Evolutionary conservation across 495 filamentous ascomycete genomes (phyloP).

Genomic region (Amorphotheca resinae): DNA sequence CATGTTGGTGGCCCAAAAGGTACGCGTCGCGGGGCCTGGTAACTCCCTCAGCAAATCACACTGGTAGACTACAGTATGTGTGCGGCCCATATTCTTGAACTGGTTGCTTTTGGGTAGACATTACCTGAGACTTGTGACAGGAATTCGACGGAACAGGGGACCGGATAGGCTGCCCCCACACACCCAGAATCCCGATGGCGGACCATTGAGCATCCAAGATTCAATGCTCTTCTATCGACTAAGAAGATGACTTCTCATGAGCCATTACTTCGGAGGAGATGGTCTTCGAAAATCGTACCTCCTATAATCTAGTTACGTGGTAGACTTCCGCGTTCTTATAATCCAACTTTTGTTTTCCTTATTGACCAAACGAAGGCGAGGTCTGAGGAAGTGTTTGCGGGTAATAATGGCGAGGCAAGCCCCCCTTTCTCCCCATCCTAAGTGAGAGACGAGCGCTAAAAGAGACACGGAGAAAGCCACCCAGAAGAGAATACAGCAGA

Average conservation of each 20-base stretch:
- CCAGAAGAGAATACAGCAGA: constrained; percentile 38
- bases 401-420: background rate
- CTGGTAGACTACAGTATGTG: background rate
- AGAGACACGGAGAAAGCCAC: constrained; percentile 19
- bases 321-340: too few relatives aligned
- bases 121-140: background rate
- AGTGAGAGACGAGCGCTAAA: background rate
- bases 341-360: too few relatives aligned
- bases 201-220: background rate
- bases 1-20: too few relatives aligned
- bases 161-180: background rate
- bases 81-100: background rate
- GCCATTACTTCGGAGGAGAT: too few relatives aligned
- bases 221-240: background rate
- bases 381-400: background rate
- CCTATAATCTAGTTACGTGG: too few relatives aligned
- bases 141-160: background rate
- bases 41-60: background rate
- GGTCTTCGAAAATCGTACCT: too few relatives aligned
- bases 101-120: background rate
- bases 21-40: too few relatives aligned
- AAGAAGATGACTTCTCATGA: background rate
- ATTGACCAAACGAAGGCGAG: background rate
- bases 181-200: background rate
- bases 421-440: background rate